Conservation (phyloP, 2,329 filamentous ascomycete genomes). For the Aspergillus sp. region DNA sequence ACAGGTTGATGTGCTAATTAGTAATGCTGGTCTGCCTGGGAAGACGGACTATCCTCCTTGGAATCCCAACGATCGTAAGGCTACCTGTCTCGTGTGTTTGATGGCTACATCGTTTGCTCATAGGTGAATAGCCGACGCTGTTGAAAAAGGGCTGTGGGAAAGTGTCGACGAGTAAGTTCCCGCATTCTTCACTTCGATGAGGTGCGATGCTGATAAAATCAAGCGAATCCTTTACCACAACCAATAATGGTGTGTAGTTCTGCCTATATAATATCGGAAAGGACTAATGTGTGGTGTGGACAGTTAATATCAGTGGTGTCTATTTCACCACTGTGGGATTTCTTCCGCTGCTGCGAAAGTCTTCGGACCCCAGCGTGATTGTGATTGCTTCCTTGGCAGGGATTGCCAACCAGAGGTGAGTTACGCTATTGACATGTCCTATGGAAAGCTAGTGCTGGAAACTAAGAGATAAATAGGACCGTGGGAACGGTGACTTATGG, state of each 20-base stretch:
- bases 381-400: neutral
- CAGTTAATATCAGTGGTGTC: neutral
- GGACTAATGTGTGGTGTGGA: rapidly evolving
- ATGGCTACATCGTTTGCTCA: neutral
- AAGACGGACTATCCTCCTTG: neutral
- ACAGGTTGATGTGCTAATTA: neutral
- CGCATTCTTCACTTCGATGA: neutral
- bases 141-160: neutral
- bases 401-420: neutral
- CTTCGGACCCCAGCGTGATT: neutral
- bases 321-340: neutral
- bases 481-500: neutral
- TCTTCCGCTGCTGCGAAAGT: neutral
- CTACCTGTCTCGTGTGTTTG: neutral
- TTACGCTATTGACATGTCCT: too few species aligned
- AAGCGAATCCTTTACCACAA: neutral
- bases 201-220: neutral
- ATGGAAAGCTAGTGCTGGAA: too few species aligned
- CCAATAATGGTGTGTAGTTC: neutral
- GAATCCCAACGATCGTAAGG: neutral
- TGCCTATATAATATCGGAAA: neutral
- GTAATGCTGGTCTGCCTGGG: neutral
- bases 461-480: neutral
- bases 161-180: neutral
- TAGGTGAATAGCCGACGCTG: neutral